Conservation (phyloP, 345 rosid species). For the Corymbia maculata region DNA sequence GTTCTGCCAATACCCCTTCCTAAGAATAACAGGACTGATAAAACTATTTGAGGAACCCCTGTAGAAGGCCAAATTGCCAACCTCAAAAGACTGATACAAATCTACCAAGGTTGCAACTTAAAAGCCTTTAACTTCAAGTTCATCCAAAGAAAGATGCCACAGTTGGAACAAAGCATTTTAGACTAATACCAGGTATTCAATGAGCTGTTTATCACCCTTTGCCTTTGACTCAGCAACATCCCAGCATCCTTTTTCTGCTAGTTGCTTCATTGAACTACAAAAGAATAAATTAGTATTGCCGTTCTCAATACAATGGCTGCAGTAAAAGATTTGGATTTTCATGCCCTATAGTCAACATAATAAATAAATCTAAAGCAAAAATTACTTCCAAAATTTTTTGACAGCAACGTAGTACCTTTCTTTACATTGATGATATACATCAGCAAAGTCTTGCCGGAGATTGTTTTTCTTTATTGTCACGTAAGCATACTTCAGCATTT, state of each 20-base stretch:
- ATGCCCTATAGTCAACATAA: neutral
- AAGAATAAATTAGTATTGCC: neutral
- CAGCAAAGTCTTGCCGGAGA: conserved; percentile 66
- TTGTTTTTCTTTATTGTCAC: conserved; percentile 62
- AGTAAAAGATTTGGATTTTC: neutral
- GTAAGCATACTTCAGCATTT: conserved; percentile 69
- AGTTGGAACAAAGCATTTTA: neutral
- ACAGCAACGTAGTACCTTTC: conserved; percentile 41
- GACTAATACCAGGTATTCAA: conserved; percentile 63
- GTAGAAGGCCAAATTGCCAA: neutral
- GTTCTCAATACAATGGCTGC: neutral
- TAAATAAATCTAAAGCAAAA: neutral
- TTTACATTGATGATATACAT: conserved; percentile 55
- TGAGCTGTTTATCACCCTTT: conserved; percentile 55
- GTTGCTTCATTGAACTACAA: conserved; percentile 58
- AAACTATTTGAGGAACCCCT: neutral
- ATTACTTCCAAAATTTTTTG: neutral
- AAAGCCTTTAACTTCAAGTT: neutral
- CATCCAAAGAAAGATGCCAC: neutral
- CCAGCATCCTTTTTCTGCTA: conserved; percentile 92
- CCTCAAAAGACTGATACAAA: neutral
- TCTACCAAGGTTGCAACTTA: neutral
- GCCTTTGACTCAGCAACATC: conserved; percentile 84
- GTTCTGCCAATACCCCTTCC: neutral
- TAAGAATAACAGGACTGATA: neutral